Evolutionary conservation across 768 basidiomycete genomes (phyloP).

Genomic region (Butyriboletus loyo): DNA sequence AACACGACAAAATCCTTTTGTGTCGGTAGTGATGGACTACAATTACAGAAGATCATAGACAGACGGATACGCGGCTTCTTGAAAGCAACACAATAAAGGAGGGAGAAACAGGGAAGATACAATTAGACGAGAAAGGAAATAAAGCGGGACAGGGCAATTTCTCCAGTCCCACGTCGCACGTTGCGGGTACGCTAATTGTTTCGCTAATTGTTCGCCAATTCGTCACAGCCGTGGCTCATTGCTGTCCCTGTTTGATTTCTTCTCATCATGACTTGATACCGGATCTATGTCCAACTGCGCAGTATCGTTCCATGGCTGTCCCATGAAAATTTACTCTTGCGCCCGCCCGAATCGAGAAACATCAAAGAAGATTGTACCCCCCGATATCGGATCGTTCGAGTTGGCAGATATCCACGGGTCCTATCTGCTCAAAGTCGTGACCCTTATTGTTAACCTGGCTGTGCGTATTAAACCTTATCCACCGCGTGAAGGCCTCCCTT

Average conservation of each 20-base stretch:
- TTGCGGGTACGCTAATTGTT: slow-evolving; percentile 33
- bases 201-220: slow-evolving; percentile 16
- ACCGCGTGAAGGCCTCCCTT: not conserved
- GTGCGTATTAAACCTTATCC: slow-evolving; percentile 24
- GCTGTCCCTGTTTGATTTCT: slow-evolving; percentile 11
- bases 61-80: slow-evolving; percentile 24
- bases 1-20: slow-evolving; percentile 32
- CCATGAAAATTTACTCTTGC: slow-evolving; percentile 19
- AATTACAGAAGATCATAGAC: slow-evolving; percentile 26
- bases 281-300: slow-evolving; percentile 20
- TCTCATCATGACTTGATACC: slow-evolving; percentile 19
- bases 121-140: slow-evolving; percentile 37
- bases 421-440: slow-evolving; percentile 10
- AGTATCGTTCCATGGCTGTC: slow-evolving; percentile 9
- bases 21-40: slow-evolving; percentile 34
- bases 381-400: slow-evolving; percentile 20
- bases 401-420: slow-evolving; percentile 4
- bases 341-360: slow-evolving; percentile 31
- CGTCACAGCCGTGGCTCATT: slow-evolving; percentile 12
- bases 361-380: slow-evolving; percentile 24
- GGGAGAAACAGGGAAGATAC: slow-evolving; percentile 34
- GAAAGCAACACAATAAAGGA: slow-evolving; percentile 32
- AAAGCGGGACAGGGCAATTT: slow-evolving; percentile 6
- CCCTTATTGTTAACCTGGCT: slow-evolving; percentile 19
- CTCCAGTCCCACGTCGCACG: slow-evolving; percentile 21